These are phyloP conservation scores for Candida labiduridarum DNA, from an alignment of 1,139 yeast species.

Conservation along the genomic window DNA sequence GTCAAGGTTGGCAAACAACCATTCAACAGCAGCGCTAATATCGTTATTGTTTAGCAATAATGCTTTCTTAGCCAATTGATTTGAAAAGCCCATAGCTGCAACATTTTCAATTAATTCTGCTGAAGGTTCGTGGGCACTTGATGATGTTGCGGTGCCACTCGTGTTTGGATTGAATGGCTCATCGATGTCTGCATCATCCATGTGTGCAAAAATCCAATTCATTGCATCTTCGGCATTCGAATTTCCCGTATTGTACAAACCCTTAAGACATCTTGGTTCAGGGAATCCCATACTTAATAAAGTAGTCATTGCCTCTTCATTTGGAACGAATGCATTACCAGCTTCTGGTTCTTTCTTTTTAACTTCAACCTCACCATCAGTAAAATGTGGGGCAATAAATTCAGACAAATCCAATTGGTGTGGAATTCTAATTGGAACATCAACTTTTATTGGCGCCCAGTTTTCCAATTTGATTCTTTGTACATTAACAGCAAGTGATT, in stretches of 20 bases:
- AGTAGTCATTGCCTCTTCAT: conserved; percentile 54
- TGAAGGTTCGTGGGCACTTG: conserved; percentile 22
- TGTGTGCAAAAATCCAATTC: conserved; percentile 88
- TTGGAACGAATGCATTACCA: conserved; percentile 48
- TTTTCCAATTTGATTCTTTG: conserved; percentile 81
- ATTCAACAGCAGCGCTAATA: conserved; percentile 80
- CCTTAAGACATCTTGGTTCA: conserved; percentile 63
- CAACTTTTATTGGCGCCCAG: conserved; percentile 88
- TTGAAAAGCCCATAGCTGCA: conserved; percentile 76
- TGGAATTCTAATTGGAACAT: conserved; percentile 69
- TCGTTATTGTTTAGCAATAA: conserved; percentile 58
- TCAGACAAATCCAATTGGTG: conserved; percentile 40
- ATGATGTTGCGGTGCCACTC: conserved; percentile 15
- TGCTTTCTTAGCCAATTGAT: conserved; percentile 68
- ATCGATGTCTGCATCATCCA: conserved; percentile 84
- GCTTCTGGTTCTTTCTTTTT: conserved; percentile 28
- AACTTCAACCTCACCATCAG: conserved; percentile 44
- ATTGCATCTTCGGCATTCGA: conserved; percentile 72
- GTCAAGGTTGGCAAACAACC: conserved; percentile 81
- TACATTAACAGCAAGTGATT: conserved; percentile 69
- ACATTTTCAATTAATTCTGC: conserved; percentile 54
- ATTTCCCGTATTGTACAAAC: conserved; percentile 74
- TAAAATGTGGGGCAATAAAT: conserved; percentile 33
- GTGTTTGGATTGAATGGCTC: conserved; percentile 47
- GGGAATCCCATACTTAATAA: conserved; percentile 89